Evolutionary conservation across 176 grass and related monocot genomes (phyloP).

Genomic region (Eleusine indica): DNA sequence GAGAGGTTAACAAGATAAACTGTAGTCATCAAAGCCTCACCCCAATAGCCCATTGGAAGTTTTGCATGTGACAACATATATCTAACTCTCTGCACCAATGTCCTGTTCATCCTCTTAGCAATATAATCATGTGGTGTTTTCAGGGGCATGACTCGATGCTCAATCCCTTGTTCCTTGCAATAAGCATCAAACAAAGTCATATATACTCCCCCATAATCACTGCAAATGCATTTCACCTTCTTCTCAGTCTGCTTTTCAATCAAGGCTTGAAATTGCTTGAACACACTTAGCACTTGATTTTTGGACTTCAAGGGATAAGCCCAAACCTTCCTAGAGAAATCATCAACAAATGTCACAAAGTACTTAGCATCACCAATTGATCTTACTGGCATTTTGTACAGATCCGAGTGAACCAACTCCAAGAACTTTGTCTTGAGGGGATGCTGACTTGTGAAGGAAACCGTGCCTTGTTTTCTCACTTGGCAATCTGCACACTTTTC

Average conservation of each 20-base stretch:
- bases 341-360: slow-evolving; percentile 15
- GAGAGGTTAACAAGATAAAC: neutral
- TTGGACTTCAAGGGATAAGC: slow-evolving; percentile 25
- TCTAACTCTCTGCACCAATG: neutral
- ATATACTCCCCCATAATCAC: neutral
- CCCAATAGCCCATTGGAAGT: neutral
- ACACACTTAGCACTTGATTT: slow-evolving; percentile 1
- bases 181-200: too few relatives aligned
- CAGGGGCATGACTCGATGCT: neutral
- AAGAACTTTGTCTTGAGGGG: neutral
- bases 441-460: slow-evolving; percentile 7
- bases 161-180: neutral
- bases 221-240: neutral
- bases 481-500: neutral
- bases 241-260: slow-evolving; percentile 18
- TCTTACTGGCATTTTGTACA: neutral
- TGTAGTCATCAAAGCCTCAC: neutral
- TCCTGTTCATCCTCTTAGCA: neutral
- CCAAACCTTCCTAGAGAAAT: slow-evolving; percentile 2
- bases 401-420: neutral
- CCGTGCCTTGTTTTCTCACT: neutral
- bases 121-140: neutral
- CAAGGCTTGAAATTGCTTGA: neutral
- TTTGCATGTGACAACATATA: too few relatives aligned
- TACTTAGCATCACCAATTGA: slow-evolving; percentile 6